Evolutionary conservation across 2,329 filamentous ascomycete genomes (phyloP).

Genomic region (Exophiala alcalophila): DNA sequence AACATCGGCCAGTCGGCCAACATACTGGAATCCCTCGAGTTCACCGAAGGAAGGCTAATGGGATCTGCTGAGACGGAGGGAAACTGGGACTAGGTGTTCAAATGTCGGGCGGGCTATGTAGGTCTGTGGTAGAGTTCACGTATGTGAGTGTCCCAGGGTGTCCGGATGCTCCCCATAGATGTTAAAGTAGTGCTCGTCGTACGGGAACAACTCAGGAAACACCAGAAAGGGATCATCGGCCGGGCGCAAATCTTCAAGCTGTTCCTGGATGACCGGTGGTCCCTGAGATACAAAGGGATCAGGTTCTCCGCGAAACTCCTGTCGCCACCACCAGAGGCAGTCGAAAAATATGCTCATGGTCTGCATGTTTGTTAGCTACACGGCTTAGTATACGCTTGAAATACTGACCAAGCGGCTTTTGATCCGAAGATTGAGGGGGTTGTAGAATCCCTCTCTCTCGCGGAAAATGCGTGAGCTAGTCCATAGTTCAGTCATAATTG

Average conservation of each 20-base stretch:
- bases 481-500: not conserved
- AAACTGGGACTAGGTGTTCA: too few species aligned
- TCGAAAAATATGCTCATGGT: not conserved
- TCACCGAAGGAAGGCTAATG: too few species aligned
- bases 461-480: not conserved
- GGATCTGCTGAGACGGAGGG: too few species aligned
- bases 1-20: too few species aligned
- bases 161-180: too few species aligned
- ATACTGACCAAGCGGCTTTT: not conserved
- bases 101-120: not conserved
- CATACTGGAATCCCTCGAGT: too few species aligned
- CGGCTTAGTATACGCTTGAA: too few species aligned
- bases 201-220: not conserved
- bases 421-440: not conserved
- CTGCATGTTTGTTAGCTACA: not conserved
- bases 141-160: too few species aligned
- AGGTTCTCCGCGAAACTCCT: not conserved
- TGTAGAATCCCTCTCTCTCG: not conserved
- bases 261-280: too few species aligned
- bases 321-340: not conserved
- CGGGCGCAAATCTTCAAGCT: not conserved
- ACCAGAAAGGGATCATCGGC: not conserved
- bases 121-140: too few species aligned
- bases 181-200: not conserved
- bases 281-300: too few species aligned